Percentiles rank a stretch among this genome's conserved stretches.
phyloP scores from a whole-genome alignment of 116 monocot genomes.

The Iris pallida region DNA sequence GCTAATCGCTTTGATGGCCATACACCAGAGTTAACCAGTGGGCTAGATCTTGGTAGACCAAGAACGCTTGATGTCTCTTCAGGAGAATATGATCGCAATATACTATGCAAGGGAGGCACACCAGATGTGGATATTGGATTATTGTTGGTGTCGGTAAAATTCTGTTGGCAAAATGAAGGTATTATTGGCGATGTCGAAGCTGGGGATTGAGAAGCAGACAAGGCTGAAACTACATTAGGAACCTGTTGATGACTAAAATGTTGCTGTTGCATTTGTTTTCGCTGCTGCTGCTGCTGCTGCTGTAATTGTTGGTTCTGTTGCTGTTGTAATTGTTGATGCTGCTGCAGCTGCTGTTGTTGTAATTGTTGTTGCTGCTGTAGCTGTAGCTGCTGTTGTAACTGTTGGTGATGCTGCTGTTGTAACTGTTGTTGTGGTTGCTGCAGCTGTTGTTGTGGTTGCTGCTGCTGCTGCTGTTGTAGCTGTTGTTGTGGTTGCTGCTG shows the following conservation, averaged over 20 bases:
- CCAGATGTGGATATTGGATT: constrained; percentile 27
- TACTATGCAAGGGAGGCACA: constrained; percentile 39
- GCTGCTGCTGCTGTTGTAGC: constrained; percentile 6
- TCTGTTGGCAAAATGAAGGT: constrained; percentile 38
- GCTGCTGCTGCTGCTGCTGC: not conserved
- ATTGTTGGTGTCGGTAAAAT: constrained; percentile 30
- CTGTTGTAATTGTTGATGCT: constrained; percentile 8
- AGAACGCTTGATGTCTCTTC: constrained; percentile 55
- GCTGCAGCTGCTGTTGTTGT: not conserved
- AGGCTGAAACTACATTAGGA: constrained; percentile 8
- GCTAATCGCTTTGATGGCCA: constrained; percentile 72
- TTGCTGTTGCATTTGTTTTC: not conserved
- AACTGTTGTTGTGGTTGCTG: not conserved
- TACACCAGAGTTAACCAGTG: constrained; percentile 25
- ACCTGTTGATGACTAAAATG: constrained; percentile 7
- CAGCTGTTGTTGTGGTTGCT: not conserved
- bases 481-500: not conserved
- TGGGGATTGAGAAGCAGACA: constrained; percentile 40
- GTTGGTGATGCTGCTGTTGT: not conserved
- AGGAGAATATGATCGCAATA: constrained; percentile 54
- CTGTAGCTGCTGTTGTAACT: not conserved
- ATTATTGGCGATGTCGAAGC: constrained; percentile 19
- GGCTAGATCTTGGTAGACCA: constrained; percentile 32
- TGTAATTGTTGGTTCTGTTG: constrained; percentile 4
- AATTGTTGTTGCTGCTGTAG: constrained; percentile 6